Percentiles rank a stretch among this genome's conserved stretches.
Evolutionary conservation across 208 protist species (phyloP).

Genomic region (Porcisia hertigi): DNA sequence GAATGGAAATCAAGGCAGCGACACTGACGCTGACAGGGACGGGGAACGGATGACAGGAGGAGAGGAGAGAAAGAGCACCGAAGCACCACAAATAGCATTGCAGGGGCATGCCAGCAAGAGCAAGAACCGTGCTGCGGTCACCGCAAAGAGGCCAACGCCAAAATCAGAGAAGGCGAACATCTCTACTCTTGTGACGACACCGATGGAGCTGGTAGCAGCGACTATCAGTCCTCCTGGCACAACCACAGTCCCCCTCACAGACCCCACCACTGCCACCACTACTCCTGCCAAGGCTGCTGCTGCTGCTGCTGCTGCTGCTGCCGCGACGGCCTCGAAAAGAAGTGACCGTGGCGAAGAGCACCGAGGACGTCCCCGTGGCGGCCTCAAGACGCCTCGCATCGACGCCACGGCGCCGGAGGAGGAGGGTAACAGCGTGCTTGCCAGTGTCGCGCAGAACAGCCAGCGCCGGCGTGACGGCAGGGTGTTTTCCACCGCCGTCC

Average conservation of each 20-base stretch:
- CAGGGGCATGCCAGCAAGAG: background rate
- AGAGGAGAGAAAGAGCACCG: background rate
- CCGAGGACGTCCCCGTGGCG: slow-evolving; percentile 23
- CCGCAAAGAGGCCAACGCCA: background rate
- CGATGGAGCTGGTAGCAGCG: background rate
- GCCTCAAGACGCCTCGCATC: slow-evolving; percentile 21
- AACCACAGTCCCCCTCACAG: background rate
- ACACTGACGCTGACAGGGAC: background rate
- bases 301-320: background rate
- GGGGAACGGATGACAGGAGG: background rate
- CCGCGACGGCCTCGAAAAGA: slow-evolving; percentile 5
- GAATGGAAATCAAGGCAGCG: slow-evolving; percentile 3
- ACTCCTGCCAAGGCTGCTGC: background rate
- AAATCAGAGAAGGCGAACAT: background rate
- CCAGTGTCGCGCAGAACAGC: slow-evolving; percentile 1
- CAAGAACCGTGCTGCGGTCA: background rate
- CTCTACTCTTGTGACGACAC: no score
- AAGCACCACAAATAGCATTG: background rate
- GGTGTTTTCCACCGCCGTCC: background rate
- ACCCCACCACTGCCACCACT: background rate
- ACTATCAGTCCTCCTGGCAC: background rate
- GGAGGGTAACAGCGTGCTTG: background rate
- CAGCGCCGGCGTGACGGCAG: slow-evolving; percentile 8
- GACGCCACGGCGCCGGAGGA: background rate
- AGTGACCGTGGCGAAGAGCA: slow-evolving; percentile 20